These are phyloP conservation scores for Baudoinia panamericana DNA, from an alignment of 495 filamentous ascomycete species.

Conservation along the genomic window DNA sequence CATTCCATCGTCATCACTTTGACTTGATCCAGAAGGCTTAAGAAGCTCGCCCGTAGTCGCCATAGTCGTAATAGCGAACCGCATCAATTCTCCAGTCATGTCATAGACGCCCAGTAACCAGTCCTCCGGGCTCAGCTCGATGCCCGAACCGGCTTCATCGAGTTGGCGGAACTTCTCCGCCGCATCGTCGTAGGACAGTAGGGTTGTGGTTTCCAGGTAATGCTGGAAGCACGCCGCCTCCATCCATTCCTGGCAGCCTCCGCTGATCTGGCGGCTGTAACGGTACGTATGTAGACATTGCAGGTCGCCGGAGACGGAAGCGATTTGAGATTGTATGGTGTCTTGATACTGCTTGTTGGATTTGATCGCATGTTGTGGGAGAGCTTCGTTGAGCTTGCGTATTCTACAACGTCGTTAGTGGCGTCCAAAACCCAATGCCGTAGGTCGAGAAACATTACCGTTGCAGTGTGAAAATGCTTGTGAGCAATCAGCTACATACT, in stretches of 20 bases:
- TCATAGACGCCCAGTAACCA: conserved; percentile 89
- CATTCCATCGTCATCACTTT: background rate
- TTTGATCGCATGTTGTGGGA: conserved; percentile 51
- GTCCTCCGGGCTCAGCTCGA: conserved; percentile 64
- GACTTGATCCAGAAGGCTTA: background rate
- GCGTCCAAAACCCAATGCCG: background rate
- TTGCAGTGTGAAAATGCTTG: conserved; percentile 84
- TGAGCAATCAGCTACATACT: conserved; percentile 4
- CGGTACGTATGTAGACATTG: conserved; percentile 57
- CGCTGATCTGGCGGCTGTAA: conserved; percentile 61
- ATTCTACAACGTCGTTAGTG: conserved; percentile 35
- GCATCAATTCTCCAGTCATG: conserved; percentile 87
- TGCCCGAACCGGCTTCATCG: conserved; percentile 18
- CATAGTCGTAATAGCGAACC: conserved; percentile 75
- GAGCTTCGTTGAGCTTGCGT: conserved; percentile 45
- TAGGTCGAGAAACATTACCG: conserved; percentile 40
- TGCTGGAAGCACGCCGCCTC: conserved; percentile 78
- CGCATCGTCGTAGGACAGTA: conserved; percentile 55
- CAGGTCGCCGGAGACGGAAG: conserved; percentile 56
- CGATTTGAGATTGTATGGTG: conserved; percentile 56
- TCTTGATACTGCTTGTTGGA: conserved; percentile 50
- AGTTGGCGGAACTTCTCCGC: conserved; percentile 30
- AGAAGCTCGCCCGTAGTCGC: conserved; percentile 47
- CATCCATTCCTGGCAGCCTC: conserved; percentile 81
- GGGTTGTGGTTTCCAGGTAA: conserved; percentile 63